Conservation (phyloP, 2,329 filamentous ascomycete genomes). For the Aspergillus neotritici region DNA sequence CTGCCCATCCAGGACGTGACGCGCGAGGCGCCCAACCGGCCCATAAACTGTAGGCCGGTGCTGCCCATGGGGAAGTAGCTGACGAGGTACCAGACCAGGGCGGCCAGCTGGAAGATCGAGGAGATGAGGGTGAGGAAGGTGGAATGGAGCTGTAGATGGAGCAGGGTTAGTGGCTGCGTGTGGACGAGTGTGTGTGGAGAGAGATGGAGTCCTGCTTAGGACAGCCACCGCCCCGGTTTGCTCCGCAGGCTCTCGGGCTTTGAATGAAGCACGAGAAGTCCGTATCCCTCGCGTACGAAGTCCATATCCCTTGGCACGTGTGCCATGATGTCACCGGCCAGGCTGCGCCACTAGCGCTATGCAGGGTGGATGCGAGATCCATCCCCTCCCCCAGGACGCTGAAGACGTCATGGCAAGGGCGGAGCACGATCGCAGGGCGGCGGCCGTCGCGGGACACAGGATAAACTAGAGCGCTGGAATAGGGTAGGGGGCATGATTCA, state of each 20-base stretch:
- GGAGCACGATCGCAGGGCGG: slow-evolving; percentile 3
- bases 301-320: slow-evolving; percentile 1
- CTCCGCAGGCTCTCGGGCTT: too few species aligned
- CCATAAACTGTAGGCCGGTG: slow-evolving; percentile 77
- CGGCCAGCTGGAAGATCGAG: slow-evolving; percentile 74
- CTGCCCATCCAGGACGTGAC: slow-evolving; percentile 84
- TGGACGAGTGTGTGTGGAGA: not conserved
- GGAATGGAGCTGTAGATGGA: slow-evolving; percentile 62
- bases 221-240: too few species aligned
- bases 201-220: not conserved
- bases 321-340: slow-evolving; percentile 5
- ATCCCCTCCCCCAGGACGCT: not conserved
- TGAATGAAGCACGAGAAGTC: not conserved
- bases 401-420: too few species aligned
- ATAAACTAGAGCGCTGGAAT: slow-evolving; percentile 7
- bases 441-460: slow-evolving; percentile 9
- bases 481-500: too few species aligned
- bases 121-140: slow-evolving; percentile 81
- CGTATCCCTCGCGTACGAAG: not conserved
- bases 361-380: slow-evolving; percentile 1
- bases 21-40: slow-evolving; percentile 76
- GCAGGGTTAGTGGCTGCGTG: slow-evolving; percentile 16
- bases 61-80: slow-evolving; percentile 98
- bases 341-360: not conserved
- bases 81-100: slow-evolving; percentile 85